phyloP scores from a whole-genome alignment of 2,329 filamentous ascomycete species.

The Alternaria ventricosa region DNA sequence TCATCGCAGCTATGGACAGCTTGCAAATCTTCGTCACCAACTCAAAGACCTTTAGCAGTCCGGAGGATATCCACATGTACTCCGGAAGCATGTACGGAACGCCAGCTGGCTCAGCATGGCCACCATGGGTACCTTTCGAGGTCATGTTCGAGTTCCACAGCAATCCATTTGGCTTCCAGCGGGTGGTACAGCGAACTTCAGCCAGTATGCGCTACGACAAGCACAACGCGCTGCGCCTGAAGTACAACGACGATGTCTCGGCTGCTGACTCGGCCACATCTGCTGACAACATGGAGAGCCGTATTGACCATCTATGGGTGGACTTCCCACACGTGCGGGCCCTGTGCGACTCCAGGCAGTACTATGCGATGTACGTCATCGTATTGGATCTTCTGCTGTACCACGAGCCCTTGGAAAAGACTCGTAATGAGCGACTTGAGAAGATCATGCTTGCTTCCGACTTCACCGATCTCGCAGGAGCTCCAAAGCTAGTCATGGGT shows the following conservation, averaged over 20 bases:
- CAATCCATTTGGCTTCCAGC: constrained; percentile 96
- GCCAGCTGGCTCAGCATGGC: constrained; percentile 85
- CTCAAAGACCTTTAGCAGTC: constrained; percentile 83
- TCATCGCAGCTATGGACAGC: constrained; percentile 94
- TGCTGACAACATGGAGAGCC: constrained; percentile 68
- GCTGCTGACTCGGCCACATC: constrained; percentile 61
- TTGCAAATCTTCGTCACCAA: constrained; percentile 98
- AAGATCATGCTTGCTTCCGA: constrained; percentile 99
- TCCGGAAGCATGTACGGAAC: constrained; percentile 93
- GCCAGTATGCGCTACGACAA: constrained; percentile 95
- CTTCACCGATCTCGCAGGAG: constrained; percentile 94
- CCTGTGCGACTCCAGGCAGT: constrained; percentile 96
- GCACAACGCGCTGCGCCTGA: constrained; percentile 94
- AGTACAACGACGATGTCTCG: constrained; percentile 94
- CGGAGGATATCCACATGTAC: constrained; percentile 87
- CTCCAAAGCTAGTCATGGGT: constrained; percentile 88
- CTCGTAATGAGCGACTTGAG: constrained; percentile 90
- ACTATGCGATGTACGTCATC: constrained; percentile 98
- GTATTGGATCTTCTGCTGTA: constrained; percentile 95
- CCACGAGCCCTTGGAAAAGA: constrained; percentile 95
- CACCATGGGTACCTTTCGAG: constrained; percentile 97
- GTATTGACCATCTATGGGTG: constrained; percentile 96
- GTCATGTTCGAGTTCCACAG: constrained; percentile 96
- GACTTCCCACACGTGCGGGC: constrained; percentile 93
- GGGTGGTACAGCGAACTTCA: constrained; percentile 95